These are phyloP conservation scores for Melampsora larici-populina DNA, from an alignment of 1,284 basidiomycete genomes.

Conservation along the genomic window DNA sequence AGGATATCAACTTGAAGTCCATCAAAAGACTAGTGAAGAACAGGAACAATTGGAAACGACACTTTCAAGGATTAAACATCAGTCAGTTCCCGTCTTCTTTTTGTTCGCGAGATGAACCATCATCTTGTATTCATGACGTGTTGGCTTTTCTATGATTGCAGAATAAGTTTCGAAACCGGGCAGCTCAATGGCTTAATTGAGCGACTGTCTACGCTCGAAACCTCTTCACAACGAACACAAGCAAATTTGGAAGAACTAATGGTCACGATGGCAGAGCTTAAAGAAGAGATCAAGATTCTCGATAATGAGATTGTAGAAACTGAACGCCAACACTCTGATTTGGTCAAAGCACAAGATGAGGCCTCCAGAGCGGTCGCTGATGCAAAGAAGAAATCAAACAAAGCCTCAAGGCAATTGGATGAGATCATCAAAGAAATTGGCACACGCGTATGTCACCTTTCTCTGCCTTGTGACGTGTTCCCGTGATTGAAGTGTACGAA, in stretches of 20 bases:
- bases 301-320: conserved; percentile 34
- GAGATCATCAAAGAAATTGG: conserved; percentile 85
- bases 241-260: conserved; percentile 56
- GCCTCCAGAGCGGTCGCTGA: conserved; percentile 70
- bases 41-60: conserved; percentile 79
- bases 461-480: background rate
- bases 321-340: conserved; percentile 1
- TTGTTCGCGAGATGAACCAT: background rate
- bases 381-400: conserved; percentile 68
- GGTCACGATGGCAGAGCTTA: conserved; percentile 8
- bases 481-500: background rate
- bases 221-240: conserved; percentile 56
- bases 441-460: conserved; percentile 54
- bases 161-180: conserved; percentile 55
- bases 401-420: conserved; percentile 73
- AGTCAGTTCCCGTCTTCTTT: conserved; percentile 60
- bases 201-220: conserved; percentile 56
- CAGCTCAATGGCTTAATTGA: conserved; percentile 60
- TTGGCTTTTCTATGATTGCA: conserved; percentile 1
- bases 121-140: background rate
- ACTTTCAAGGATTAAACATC: conserved; percentile 78
- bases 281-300: conserved; percentile 22
- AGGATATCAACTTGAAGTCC: conserved; percentile 80
- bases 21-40: conserved; percentile 80
- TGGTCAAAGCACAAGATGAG: conserved; percentile 53